phyloP scores from a whole-genome alignment of 257 asterid species.

The Penstemon davidsonii region DNA sequence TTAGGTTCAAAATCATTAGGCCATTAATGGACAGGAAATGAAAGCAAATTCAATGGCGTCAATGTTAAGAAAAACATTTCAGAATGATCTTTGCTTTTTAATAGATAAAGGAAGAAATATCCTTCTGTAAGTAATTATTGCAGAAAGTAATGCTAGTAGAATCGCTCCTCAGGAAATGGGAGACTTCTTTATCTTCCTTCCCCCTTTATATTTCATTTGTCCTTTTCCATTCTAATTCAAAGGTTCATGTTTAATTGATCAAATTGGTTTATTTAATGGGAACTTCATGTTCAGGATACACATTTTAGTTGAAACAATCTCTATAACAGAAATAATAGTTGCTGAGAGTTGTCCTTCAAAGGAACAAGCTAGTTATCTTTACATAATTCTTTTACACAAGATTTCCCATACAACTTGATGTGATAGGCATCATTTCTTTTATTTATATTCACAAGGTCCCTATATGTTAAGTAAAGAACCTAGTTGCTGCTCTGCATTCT shows the following conservation, averaged over 20 bases:
- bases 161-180: not conserved
- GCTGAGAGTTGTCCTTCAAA: not conserved
- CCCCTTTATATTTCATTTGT: not conserved
- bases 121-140: slow-evolving; percentile 2
- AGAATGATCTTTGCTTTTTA: not conserved
- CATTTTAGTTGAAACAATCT: not conserved
- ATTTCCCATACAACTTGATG: slow-evolving; percentile 27
- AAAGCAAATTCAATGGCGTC: not conserved
- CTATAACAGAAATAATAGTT: not conserved
- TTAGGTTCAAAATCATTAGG: slow-evolving; percentile 14
- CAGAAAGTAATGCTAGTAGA: not conserved
- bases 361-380: not conserved
- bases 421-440: not conserved
- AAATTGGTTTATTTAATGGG: not conserved
- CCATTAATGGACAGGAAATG: not conserved
- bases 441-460: slow-evolving; percentile 22
- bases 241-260: not conserved
- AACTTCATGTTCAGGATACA: not conserved
- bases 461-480: not conserved
- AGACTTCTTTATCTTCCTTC: not conserved
- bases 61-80: not conserved
- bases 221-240: not conserved
- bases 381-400: not conserved
- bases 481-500: slow-evolving; percentile 3
- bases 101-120: not conserved